Evolutionary conservation across 2,329 filamentous ascomycete species (phyloP).

Genomic region (Grosmannia clavigera): DNA sequence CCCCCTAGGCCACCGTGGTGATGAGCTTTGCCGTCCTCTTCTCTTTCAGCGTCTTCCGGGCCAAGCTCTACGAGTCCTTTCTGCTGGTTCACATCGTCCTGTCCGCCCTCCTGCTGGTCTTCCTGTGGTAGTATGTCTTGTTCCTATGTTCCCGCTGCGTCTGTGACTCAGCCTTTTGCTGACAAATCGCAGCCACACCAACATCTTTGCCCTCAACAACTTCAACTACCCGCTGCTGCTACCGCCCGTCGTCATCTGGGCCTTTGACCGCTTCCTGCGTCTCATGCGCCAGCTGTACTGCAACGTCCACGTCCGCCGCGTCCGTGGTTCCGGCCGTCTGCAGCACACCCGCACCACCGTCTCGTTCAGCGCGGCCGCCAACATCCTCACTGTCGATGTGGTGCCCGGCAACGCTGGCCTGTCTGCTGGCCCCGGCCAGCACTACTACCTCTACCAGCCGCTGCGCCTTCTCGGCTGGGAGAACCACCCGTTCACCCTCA

Average conservation of each 20-base stretch:
- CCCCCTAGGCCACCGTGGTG: constrained; percentile 22
- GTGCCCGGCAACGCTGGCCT: constrained; percentile 4
- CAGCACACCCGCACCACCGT: constrained; percentile 5
- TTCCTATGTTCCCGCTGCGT: background rate
- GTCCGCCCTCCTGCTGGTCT: constrained; percentile 27
- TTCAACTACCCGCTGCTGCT: constrained; percentile 12
- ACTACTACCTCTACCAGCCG: constrained; percentile 32
- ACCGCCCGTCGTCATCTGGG: constrained; percentile 10
- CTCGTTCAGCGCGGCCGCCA: constrained; percentile 6
- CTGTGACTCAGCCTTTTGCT: background rate
- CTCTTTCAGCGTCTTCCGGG: constrained; percentile 38
- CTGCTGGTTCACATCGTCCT: constrained; percentile 29
- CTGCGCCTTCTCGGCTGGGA: constrained; percentile 30
- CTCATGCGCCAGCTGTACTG: constrained; percentile 27
- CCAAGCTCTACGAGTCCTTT: constrained; percentile 39
- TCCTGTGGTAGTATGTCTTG: constrained; percentile 11
- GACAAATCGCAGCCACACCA: constrained; percentile 8
- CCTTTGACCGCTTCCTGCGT: constrained; percentile 19
- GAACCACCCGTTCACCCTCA: constrained; percentile 37
- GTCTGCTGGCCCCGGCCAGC: constrained; percentile 26
- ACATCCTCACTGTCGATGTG: constrained; percentile 8
- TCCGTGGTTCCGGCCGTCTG: constrained; percentile 1
- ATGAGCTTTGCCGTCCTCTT: constrained; percentile 33
- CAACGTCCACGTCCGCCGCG: constrained; percentile 18
- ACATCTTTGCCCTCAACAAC: constrained; percentile 3